Evolutionary conservation across 2,329 filamentous ascomycete genomes (phyloP), one percentile per base, ranked within the genome.

Genomic region (Paraphoma sp.): DNA sequence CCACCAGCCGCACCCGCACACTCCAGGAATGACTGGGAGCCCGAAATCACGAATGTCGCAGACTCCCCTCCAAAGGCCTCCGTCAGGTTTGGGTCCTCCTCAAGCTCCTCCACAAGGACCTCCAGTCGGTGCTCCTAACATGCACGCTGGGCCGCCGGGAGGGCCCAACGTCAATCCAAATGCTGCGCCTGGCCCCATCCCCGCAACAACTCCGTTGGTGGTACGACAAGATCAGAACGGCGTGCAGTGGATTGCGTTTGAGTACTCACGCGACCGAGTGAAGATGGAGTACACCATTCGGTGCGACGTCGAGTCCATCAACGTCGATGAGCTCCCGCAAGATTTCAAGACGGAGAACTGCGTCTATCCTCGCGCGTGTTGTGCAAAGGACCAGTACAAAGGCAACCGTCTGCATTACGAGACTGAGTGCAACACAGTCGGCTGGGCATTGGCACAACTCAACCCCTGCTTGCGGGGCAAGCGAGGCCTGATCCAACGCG

Each of bases 281-380:
- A 99, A 99, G 86, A 97, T 98, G 93, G 93, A 98, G 78, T 99
- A 99, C 80, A 97, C 93, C 1, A 99, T 99, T 70, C 89, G 95
- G 50, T 98, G 95, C 76, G 95, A 98, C 69, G 95, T 98, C 17
- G 95, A 98, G 80, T 97, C 93, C 0, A 93, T 99, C 60, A 93
- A 93, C 72, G 93, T 94, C 44, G 93, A 97, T 53, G 89, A 89
- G 59, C 84, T 99, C 16, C 86, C 87, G 44, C 83, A 87, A 62
- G 94, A 98, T 63, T 98, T 98, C 85, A 98, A 97, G 83, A 92
- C 92, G 8, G 94, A 97, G 76, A 99, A 99, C 80, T 98, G 95
- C 75, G 95, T 99, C 12, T 99, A 98, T 74, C 95, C 95, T 3
- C 87, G 95, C 57, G 95, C 95, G 4, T 97, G 93, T 82, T 96